Conservation (phyloP, 129 eudicot genomes). For the Escallonia rubra region DNA sequence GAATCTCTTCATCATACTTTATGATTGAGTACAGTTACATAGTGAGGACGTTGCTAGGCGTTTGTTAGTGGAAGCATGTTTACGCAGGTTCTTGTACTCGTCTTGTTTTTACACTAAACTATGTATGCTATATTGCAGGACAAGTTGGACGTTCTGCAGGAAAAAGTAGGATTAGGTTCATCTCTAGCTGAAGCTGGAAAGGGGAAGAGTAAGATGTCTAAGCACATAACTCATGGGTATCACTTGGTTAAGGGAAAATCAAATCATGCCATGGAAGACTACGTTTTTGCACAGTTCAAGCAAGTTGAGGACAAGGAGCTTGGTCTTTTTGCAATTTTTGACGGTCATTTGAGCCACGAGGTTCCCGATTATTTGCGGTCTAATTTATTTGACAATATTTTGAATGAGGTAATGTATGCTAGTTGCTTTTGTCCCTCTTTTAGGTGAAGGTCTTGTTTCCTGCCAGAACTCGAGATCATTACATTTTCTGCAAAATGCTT, state of each 20-base stretch:
- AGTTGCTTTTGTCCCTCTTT: no score
- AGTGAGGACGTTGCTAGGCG: not conserved
- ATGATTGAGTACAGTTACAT: not conserved
- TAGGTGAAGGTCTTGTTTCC: no score
- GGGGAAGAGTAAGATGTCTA: slow-evolving; percentile 62
- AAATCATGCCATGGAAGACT: slow-evolving; percentile 73
- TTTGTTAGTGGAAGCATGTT: not conserved
- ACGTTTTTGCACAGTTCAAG: slow-evolving; percentile 70
- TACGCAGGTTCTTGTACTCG: not conserved
- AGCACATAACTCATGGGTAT: slow-evolving; percentile 62
- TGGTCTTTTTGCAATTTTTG: slow-evolving; percentile 77
- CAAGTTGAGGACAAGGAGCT: slow-evolving; percentile 83
- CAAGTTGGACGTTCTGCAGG: slow-evolving; percentile 29
- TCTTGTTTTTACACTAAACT: no score
- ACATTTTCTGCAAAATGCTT: not conserved
- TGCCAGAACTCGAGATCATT: no score
- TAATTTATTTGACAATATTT: slow-evolving; percentile 67
- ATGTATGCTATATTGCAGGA: no score
- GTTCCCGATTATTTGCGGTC: slow-evolving; percentile 66
- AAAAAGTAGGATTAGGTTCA: slow-evolving; percentile 47
- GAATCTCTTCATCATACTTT: not conserved
- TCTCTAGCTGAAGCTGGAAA: slow-evolving; percentile 45
- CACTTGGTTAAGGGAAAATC: slow-evolving; percentile 79
- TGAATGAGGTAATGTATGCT: slow-evolving; percentile 52
- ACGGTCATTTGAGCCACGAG: slow-evolving; percentile 76